Evolutionary conservation across 2,329 filamentous ascomycete genomes (phyloP), one percentile per base, ranked within the genome.

Genomic region (Truncatella angustata): DNA sequence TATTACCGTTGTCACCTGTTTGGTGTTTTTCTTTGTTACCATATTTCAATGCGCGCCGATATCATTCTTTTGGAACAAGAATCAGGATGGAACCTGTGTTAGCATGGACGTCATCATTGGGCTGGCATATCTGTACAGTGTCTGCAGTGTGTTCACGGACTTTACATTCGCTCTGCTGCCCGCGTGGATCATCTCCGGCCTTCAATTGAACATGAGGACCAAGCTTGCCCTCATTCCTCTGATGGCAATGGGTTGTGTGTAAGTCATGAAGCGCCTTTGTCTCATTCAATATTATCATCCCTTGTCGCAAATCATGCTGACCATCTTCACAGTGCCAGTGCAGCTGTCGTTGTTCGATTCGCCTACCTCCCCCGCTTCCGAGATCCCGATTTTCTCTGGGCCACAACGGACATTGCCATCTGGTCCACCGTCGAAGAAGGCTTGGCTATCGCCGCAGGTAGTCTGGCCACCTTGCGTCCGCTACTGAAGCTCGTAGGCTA

Each of bases 381-480:
- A 20, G 63, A 70, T 42, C 65, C 67, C 2, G 75, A 77, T 59
- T 77, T 76, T 46, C 63, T 77, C 3, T 76, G 72, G 60, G 67
- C 69, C 23, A 76, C 73, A 0, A 50, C 68, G 45, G 69, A 72
- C 52, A 73, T 77, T 46, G 74, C 75, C 16, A 74, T 79, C 57
- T 79, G 75, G 74, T 77, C 75, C 1, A 73, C 71, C 1, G 64
- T 73, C 5, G 78, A 80, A 50, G 66, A 73, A 35, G 74, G 73
- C 12, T 66, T 80, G 1, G 74, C 75, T 43, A 73, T 80, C 55
- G 71, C 72, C 4, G 77, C 76, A 5, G 74, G 73, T 12, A 72
- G 71, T 20, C 67, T 76, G 5, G 73, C 75, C 4, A 78, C 76
- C 0, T 64, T 79, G 4, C 72, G 74, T 0, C 77, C 77, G 0